Evolutionary conservation across 2,329 filamentous ascomycete genomes (phyloP).

Genomic region (Dactylellina haptotyla): DNA sequence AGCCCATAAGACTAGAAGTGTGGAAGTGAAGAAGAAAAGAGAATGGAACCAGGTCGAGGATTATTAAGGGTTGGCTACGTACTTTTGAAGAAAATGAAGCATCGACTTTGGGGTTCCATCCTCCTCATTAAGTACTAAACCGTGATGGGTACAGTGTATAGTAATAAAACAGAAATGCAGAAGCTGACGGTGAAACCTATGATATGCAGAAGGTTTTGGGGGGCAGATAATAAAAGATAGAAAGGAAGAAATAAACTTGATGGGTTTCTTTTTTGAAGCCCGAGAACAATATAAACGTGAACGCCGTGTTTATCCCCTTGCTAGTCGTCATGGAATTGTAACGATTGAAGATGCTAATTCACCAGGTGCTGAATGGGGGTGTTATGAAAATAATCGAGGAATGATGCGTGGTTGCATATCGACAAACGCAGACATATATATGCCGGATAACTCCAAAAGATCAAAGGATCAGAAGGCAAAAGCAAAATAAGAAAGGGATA

Average conservation of each 20-base stretch:
- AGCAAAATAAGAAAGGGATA: conserved; percentile 2
- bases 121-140: conserved; percentile 50
- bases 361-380: conserved; percentile 40
- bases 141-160: conserved; percentile 27
- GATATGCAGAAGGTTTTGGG: conserved; percentile 7
- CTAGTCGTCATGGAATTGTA: conserved; percentile 50
- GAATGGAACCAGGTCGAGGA: conserved; percentile 44
- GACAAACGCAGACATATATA: conserved; percentile 55
- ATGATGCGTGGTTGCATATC: conserved; percentile 37
- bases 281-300: conserved; percentile 24
- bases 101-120: conserved; percentile 28
- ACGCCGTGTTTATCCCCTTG: conserved; percentile 49
- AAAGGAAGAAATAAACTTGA: conserved; percentile 13
- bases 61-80: conserved; percentile 54
- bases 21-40: conserved; percentile 17
- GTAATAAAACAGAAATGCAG: conserved; percentile 11
- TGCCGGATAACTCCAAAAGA: conserved; percentile 54
- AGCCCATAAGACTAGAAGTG: conserved; percentile 24
- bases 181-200: neutral
- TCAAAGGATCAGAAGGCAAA: conserved; percentile 55
- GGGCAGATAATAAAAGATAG: no score
- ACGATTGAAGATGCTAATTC: conserved; percentile 52
- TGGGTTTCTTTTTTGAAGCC: conserved; percentile 18
- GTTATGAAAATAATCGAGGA: conserved; percentile 25
- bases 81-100: conserved; percentile 51